phyloP scores from a whole-genome alignment of 164 flowering plant species.

The Platanus orientalis region DNA sequence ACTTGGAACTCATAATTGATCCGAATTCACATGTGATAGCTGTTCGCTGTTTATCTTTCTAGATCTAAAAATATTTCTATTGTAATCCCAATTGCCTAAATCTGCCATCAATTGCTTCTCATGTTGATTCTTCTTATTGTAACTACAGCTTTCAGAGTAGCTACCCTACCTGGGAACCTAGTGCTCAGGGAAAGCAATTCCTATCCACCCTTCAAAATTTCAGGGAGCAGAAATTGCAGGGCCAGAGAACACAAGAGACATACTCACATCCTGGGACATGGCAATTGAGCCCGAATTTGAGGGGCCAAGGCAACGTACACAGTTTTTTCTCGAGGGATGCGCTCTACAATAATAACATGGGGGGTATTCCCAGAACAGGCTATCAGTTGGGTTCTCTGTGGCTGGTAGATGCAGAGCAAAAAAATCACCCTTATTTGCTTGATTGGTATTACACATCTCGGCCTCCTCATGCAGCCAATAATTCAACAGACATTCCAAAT shows the following conservation, averaged over 20 bases:
- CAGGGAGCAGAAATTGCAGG: constrained; percentile 56
- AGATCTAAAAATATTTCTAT: not conserved
- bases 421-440: constrained; percentile 65
- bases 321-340: too few relatives aligned
- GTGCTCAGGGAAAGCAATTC: constrained; percentile 65
- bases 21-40: not conserved
- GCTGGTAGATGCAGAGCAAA: constrained; percentile 53
- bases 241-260: constrained; percentile 24
- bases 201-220: constrained; percentile 53
- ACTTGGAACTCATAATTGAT: not conserved
- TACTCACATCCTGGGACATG: too few relatives aligned
- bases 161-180: constrained; percentile 89
- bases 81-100: not conserved
- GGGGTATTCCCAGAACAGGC: constrained; percentile 28
- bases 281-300: too few relatives aligned
- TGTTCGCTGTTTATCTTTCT: not conserved
- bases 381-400: constrained; percentile 49
- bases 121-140: constrained; percentile 5
- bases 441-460: constrained; percentile 80
- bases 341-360: too few relatives aligned
- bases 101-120: not conserved
- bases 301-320: too few relatives aligned
- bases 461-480: constrained; percentile 16
- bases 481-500: constrained; percentile 17
- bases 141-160: constrained; percentile 72